Evolutionary conservation across 2,329 filamentous ascomycete species (phyloP), one percentile per base, ranked within the genome.

Genomic region (Xenoacremonium recifei): DNA sequence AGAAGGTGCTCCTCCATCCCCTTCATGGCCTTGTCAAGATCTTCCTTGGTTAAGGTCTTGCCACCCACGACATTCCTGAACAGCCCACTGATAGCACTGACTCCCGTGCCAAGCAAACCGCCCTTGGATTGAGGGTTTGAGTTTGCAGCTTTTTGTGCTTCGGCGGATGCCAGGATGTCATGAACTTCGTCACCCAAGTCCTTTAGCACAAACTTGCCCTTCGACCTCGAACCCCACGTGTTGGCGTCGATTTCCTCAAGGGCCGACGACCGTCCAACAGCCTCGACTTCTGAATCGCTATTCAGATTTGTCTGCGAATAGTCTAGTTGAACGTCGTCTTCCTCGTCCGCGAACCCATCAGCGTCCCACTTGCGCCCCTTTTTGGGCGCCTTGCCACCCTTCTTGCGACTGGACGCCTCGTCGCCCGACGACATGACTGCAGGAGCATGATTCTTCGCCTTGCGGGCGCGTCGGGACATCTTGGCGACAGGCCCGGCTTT

Each of bases 51-150:
- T 58, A 99, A 71, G 1, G 85, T 89, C 73, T 96, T 96, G 50
- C 95, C 93, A 40, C 93, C 93, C 1, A 99, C 86, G 29, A 99
- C 86, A 61, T 96, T 97, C 52, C 89, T 83, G 73, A 99, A 96
- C 42, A 97, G 79, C 15, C 89, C 88, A 40, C 88, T 84, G 49
- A 97, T 87, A 12, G 88, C 87, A 61, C 82, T 89, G 43, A 96
- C 75, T 41, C 90, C 82, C 4, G 89, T 84, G 20, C 86, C 87
- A 11, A 96, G 79, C 12, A 96, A 70, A 1, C 89, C 86, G 13
- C 73, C 71, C 15, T 77, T 71, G 10, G 69, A 51, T 38, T 75
- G 74, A 3, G 72, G 58, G 36, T 77, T 76, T n/a, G 67, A 51
- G 2, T 66, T 62, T 2, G 71, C 65, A 4, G 68, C 63, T 48